phyloP scores from a whole-genome alignment of 2,329 filamentous ascomycete species.

The Tolypocladium pustulatum region DNA sequence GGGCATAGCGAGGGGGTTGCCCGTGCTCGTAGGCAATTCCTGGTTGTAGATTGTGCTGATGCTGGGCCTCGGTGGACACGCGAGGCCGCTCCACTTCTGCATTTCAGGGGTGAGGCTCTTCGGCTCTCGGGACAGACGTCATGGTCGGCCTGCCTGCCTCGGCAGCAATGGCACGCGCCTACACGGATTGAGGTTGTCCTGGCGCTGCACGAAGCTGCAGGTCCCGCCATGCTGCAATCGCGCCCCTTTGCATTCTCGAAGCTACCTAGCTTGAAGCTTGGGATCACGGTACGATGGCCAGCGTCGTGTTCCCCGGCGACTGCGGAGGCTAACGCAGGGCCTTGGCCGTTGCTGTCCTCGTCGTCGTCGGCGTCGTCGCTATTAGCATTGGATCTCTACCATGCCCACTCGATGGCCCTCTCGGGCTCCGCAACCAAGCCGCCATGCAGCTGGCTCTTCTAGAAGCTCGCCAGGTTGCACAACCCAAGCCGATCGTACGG shows the following conservation, averaged over 20 bases:
- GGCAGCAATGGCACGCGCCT: not conserved
- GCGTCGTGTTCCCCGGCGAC: not conserved
- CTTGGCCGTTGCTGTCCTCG: no score
- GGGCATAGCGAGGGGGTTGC: not conserved
- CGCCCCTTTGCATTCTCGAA: not conserved
- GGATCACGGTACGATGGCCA: not conserved
- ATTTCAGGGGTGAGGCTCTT: not conserved
- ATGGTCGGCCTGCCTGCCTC: not conserved
- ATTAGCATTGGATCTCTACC: not conserved
- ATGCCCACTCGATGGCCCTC: not conserved
- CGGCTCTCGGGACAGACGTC: not conserved
- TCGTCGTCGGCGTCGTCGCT: not conserved
- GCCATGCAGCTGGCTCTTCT: not conserved
- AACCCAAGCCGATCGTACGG: not conserved
- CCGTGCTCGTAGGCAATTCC: not conserved
- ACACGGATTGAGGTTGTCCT: not conserved
- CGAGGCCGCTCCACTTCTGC: not conserved
- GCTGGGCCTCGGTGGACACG: not conserved
- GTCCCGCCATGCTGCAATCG: not conserved
- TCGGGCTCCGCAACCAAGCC: not conserved
- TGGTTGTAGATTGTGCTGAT: not conserved
- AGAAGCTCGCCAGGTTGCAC: not conserved
- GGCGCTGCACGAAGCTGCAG: not conserved
- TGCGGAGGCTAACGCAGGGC: not conserved
- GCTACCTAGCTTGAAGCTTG: not conserved